Evolutionary conservation across 768 basidiomycete genomes (phyloP).

Genomic region (Royoungia palumana): DNA sequence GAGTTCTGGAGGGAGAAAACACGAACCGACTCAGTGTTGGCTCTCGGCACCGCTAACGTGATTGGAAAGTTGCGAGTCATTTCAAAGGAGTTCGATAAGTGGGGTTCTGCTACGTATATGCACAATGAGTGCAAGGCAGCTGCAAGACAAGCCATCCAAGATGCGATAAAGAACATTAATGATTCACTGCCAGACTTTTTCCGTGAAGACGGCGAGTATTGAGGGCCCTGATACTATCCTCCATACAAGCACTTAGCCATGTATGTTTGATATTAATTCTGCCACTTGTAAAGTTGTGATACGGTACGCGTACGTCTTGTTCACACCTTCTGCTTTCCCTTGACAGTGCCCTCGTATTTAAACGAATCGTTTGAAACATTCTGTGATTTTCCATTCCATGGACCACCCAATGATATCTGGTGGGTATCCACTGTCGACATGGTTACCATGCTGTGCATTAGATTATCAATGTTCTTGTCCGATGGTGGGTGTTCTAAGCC

Average conservation of each 20-base stretch:
- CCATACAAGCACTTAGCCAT: too few relatives aligned
- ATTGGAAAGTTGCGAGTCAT: conserved; percentile 61
- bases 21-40: conserved; percentile 55
- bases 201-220: conserved; percentile 34
- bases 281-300: background rate
- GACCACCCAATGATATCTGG: conserved; percentile 26
- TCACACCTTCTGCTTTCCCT: conserved; percentile 24
- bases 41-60: conserved; percentile 61
- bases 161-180: conserved; percentile 53
- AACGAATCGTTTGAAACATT: conserved; percentile 17
- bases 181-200: conserved; percentile 66
- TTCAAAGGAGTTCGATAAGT: conserved; percentile 64
- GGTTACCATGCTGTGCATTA: conserved; percentile 42
- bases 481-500: conserved; percentile 35
- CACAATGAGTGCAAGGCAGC: conserved; percentile 65
- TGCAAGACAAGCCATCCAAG: conserved; percentile 55
- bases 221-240: background rate
- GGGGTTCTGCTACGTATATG: conserved; percentile 76
- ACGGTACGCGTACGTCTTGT: background rate
- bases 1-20: conserved; percentile 82
- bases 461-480: conserved; percentile 35
- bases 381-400: conserved; percentile 25
- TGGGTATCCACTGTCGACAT: conserved; percentile 16
- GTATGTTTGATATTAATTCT: background rate
- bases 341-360: conserved; percentile 26